Evolutionary conservation across 108 stramenopile species (phyloP).

Genomic region (Nannochloropsis gaditana): DNA sequence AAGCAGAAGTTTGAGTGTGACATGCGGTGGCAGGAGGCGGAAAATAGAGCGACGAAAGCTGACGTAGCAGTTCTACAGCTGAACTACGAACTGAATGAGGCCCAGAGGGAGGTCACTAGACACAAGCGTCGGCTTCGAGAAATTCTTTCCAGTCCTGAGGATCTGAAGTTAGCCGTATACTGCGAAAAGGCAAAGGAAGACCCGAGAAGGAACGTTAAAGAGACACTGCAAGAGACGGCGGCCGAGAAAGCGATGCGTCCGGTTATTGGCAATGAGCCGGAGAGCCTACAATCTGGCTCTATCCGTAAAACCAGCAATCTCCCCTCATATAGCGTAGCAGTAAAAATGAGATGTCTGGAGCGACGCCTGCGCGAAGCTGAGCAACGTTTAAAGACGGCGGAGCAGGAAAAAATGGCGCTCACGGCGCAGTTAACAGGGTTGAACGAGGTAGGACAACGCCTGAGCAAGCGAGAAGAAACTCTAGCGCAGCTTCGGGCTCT

Average conservation of each 20-base stretch:
- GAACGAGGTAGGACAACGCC: not conserved
- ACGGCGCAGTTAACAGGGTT: not conserved
- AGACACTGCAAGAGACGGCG: not conserved
- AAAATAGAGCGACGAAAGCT: not conserved
- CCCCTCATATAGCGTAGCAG: not conserved
- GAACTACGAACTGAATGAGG: not conserved
- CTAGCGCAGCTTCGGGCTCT: not conserved
- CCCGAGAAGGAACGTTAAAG: not conserved
- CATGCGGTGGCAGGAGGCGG: not conserved
- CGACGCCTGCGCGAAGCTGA: not conserved
- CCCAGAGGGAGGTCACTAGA: not conserved
- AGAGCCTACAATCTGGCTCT: not conserved
- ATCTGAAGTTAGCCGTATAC: not conserved
- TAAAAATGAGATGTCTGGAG: not conserved
- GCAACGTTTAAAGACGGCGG: not conserved
- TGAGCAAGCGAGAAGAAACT: not conserved
- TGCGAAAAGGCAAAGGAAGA: not conserved
- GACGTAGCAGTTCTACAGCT: not conserved
- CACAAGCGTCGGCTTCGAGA: conserved; percentile 4
- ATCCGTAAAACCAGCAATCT: not conserved
- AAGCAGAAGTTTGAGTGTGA: not conserved
- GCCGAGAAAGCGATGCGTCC: not conserved
- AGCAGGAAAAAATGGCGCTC: not conserved
- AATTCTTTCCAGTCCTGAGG: not conserved
- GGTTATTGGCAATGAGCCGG: not conserved